These are phyloP conservation scores for Pichia paraexigua DNA, from an alignment of 805 yeast genomes.

Conservation along the genomic window DNA sequence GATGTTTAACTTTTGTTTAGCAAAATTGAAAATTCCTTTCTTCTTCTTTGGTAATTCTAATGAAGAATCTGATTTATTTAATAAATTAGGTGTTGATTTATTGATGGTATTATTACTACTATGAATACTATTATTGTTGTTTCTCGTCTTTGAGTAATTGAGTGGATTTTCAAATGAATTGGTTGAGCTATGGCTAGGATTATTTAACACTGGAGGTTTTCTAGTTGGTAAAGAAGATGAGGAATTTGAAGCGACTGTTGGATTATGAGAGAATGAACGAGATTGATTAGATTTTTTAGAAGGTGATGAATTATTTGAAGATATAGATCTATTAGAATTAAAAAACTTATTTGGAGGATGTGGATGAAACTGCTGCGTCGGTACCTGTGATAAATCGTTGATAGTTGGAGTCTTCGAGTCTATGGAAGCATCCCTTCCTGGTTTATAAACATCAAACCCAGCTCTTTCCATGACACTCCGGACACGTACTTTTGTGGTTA, in stretches of 20 bases:
- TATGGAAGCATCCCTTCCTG: slow-evolving; percentile 11
- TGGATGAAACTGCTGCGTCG: neutral
- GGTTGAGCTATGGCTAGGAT: neutral
- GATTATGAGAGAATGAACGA: slow-evolving; percentile 9
- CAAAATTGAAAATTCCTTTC: slow-evolving; percentile 3
- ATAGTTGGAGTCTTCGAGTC: neutral
- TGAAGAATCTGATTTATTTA: neutral
- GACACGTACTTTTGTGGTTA: slow-evolving; percentile 53
- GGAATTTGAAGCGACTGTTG: neutral
- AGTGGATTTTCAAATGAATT: neutral
- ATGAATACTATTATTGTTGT: neutral
- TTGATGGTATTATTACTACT: neutral
- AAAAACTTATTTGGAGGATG: slow-evolving; percentile 5
- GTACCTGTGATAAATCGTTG: neutral
- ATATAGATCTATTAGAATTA: neutral
- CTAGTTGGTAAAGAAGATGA: neutral
- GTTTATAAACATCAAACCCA: slow-evolving; percentile 58
- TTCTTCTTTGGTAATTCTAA: neutral
- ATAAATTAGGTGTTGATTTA: slow-evolving; percentile 11
- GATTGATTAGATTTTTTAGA: slow-evolving; percentile 9
- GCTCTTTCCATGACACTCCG: slow-evolving; percentile 75
- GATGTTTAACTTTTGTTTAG: slow-evolving; percentile 3
- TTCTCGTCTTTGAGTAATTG: neutral
- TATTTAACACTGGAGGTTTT: neutral
- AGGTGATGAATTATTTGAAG: neutral